Conservation (phyloP, 371 early-diverging fungal genomes). For the Rhizopus stolonifer region DNA sequence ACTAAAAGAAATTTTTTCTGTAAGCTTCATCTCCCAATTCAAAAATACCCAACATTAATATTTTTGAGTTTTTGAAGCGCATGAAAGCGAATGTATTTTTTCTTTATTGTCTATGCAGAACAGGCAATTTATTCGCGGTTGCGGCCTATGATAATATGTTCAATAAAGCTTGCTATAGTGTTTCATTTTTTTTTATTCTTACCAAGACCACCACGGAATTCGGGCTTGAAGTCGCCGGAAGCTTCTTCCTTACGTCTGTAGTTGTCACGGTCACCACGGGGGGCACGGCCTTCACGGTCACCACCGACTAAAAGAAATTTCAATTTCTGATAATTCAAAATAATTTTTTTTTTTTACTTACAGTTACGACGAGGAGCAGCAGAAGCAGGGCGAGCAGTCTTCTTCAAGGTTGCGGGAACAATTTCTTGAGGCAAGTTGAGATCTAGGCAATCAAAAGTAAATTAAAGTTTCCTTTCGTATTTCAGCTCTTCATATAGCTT, state of each 20-base stretch:
- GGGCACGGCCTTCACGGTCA: constrained; percentile 58
- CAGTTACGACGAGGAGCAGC: constrained; percentile 58
- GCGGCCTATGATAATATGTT: not conserved
- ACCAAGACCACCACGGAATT: constrained; percentile 85
- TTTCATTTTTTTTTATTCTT: constrained; percentile 14
- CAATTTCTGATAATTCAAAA: not conserved
- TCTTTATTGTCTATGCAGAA: not conserved
- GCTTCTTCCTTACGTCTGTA: constrained; percentile 93
- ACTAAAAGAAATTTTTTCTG: no score
- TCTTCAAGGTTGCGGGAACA: constrained; percentile 95
- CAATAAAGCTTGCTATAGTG: not conserved
- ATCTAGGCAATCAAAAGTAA: constrained; percentile 32
- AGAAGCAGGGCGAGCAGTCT: constrained; percentile 73
- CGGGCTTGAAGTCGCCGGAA: constrained; percentile 88
- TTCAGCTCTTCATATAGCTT: constrained; percentile 12
- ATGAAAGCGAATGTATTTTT: not conserved
- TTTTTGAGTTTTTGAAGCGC: not conserved
- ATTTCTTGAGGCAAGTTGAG: constrained; percentile 95
- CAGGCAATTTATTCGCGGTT: not conserved
- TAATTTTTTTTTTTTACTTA: constrained; percentile 22
- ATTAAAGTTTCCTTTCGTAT: not conserved
- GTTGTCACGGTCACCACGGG: constrained; percentile 73
- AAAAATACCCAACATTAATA: no score
- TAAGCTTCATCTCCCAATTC: no score
- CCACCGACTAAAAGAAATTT: constrained; percentile 25